phyloP scores from a whole-genome alignment of 805 yeast genomes.

The Yarrowia keelungensis region DNA sequence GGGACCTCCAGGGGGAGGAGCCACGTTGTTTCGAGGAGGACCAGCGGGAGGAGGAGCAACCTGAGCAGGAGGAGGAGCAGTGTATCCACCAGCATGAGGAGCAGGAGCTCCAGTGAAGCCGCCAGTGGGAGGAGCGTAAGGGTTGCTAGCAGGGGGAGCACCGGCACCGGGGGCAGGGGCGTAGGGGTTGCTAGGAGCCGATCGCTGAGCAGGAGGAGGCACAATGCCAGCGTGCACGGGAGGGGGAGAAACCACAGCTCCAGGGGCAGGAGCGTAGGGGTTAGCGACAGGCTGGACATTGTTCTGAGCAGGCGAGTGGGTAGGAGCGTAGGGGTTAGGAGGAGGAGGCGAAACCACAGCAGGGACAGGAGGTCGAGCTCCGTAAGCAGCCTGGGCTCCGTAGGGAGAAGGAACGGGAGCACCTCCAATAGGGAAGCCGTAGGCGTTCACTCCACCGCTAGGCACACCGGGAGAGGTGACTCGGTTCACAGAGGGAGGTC shows the following conservation, averaged over 20 bases:
- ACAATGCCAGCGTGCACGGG: slow-evolving; percentile 51
- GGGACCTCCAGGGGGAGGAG: slow-evolving; percentile 31
- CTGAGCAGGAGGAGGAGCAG: slow-evolving; percentile 42
- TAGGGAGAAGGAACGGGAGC: slow-evolving; percentile 25
- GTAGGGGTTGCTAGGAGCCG: slow-evolving; percentile 49
- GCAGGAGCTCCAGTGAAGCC: slow-evolving; percentile 39
- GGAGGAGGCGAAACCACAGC: slow-evolving; percentile 38
- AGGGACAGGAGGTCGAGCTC: slow-evolving; percentile 29
- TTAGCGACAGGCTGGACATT: slow-evolving; percentile 41
- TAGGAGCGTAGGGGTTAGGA: slow-evolving; percentile 43
- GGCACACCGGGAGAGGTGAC: slow-evolving; percentile 23
- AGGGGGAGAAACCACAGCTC: slow-evolving; percentile 60
- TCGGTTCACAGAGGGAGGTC: slow-evolving; percentile 27
- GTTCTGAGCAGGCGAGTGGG: slow-evolving; percentile 48
- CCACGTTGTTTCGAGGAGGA: slow-evolving; percentile 39
- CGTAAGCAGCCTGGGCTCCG: slow-evolving; percentile 33
- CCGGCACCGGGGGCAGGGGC: slow-evolving; percentile 49
- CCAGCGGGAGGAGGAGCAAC: slow-evolving; percentile 44
- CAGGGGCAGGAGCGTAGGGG: slow-evolving; percentile 41
- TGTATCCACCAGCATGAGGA: slow-evolving; percentile 31
- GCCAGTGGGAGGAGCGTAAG: slow-evolving; percentile 50
- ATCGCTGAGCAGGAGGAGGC: slow-evolving; percentile 45
- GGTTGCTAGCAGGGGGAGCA: slow-evolving; percentile 51
- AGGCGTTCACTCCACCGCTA: slow-evolving; percentile 33
- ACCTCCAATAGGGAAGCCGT: slow-evolving; percentile 36